These are phyloP conservation scores for Stemphylium lycopersici DNA, from an alignment of 2,329 filamentous ascomycete genomes.

Conservation along the genomic window DNA sequence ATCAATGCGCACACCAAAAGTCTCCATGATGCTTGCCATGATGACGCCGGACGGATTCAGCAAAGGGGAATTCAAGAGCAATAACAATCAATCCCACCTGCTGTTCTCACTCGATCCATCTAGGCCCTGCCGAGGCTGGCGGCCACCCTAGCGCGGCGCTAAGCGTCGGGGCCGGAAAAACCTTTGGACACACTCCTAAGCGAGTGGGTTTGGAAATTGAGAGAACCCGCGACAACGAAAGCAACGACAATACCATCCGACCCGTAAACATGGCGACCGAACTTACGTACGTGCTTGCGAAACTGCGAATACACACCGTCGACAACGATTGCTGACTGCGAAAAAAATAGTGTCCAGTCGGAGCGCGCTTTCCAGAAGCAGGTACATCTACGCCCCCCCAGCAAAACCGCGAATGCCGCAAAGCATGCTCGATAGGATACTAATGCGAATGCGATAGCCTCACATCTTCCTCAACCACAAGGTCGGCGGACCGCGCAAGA, in stretches of 20 bases:
- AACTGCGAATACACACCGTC: not conserved
- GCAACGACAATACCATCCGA: constrained; percentile 43
- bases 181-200: constrained; percentile 13
- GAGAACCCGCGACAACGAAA: constrained; percentile 23
- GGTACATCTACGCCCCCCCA: constrained; percentile 34
- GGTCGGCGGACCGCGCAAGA: constrained; percentile 68
- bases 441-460: constrained; percentile 67
- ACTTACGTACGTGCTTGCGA: constrained; percentile 47
- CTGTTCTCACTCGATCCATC: constrained; percentile 1
- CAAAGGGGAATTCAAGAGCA: not conserved
- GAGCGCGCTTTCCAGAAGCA: constrained; percentile 99
- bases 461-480: constrained; percentile 99
- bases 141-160: constrained; percentile 8
- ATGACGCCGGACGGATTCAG: not conserved
- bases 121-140: constrained; percentile 15
- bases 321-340: constrained; percentile 32
- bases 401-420: not conserved
- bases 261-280: constrained; percentile 54
- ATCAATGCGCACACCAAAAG: constrained; percentile 43
- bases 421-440: constrained; percentile 24
- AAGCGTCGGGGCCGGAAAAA: constrained; percentile 13
- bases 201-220: constrained; percentile 19
- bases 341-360: constrained; percentile 90
- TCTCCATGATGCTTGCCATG: constrained; percentile 28
- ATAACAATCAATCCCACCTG: not conserved